phyloP scores from a whole-genome alignment of 2,329 filamentous ascomycete genomes.

The Capronia coronata region DNA sequence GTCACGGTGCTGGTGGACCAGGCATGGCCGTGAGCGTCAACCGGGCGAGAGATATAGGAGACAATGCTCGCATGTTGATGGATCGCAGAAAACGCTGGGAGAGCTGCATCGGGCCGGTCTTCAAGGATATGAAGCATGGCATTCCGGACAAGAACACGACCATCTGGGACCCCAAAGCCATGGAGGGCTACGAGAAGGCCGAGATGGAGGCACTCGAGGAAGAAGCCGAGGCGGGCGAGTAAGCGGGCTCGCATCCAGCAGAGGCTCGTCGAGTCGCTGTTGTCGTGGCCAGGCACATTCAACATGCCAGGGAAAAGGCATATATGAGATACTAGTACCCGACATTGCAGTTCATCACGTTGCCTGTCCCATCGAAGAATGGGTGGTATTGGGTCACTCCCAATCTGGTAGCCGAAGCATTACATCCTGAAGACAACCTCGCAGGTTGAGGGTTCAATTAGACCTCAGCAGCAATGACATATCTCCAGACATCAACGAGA shows the following conservation, averaged over 20 bases:
- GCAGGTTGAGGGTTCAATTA: no score
- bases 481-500: no score
- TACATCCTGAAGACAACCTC: no score
- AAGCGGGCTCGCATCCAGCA: not conserved
- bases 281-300: no score
- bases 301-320: no score
- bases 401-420: no score
- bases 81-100: slow-evolving; percentile 85
- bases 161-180: slow-evolving; percentile 67
- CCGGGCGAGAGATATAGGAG: slow-evolving; percentile 70
- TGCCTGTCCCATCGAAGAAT: no score
- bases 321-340: no score
- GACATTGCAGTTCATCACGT: no score
- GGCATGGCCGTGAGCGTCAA: slow-evolving; percentile 51
- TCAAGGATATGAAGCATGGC: slow-evolving; percentile 71
- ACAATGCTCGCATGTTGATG: slow-evolving; percentile 87
- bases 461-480: no score
- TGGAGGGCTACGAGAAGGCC: slow-evolving; percentile 66
- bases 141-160: slow-evolving; percentile 64
- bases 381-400: no score
- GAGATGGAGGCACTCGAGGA: slow-evolving; percentile 79
- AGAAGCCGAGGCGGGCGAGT: slow-evolving; percentile 38
- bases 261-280: not conserved
- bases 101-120: slow-evolving; percentile 81
- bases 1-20: slow-evolving; percentile 45